phyloP scores from a whole-genome alignment of 1,284 basidiomycete genomes.

The Neonothopanus nambi region DNA sequence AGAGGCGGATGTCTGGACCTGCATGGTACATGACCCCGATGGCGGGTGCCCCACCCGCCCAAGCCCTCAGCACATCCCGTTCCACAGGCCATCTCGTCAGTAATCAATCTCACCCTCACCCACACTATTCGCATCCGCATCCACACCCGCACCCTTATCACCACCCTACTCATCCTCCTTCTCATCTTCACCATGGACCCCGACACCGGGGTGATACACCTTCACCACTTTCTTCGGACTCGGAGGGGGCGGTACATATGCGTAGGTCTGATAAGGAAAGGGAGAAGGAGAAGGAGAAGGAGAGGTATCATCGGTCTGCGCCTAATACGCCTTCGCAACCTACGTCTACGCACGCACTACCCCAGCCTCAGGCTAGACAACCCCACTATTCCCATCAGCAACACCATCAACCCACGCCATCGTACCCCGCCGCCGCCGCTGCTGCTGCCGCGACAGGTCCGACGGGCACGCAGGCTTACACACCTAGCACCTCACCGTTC shows the following conservation, averaged over 20 bases:
- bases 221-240: constrained; percentile 69
- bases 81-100: constrained; percentile 44
- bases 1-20: constrained; percentile 51
- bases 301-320: not conserved
- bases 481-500: constrained; percentile 81
- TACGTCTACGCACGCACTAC: not conserved
- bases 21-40: constrained; percentile 48
- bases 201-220: constrained; percentile 48
- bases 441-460: no score
- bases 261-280: not conserved
- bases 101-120: constrained; percentile 20
- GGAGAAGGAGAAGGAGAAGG: no score
- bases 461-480: constrained; percentile 36
- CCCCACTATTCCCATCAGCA: not conserved
- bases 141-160: constrained; percentile 12
- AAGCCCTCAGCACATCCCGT: constrained; percentile 36
- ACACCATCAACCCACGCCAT: not conserved
- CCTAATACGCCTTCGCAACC: not conserved
- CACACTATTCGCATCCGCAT: constrained; percentile 5
- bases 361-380: not conserved
- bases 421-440: not conserved
- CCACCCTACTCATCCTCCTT: not conserved
- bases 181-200: constrained; percentile 5
- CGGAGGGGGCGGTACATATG: constrained; percentile 36
- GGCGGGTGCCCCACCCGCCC: constrained; percentile 2